Conservation (phyloP, 2,329 filamentous ascomycete genomes). For the Hypocreales sp. region DNA sequence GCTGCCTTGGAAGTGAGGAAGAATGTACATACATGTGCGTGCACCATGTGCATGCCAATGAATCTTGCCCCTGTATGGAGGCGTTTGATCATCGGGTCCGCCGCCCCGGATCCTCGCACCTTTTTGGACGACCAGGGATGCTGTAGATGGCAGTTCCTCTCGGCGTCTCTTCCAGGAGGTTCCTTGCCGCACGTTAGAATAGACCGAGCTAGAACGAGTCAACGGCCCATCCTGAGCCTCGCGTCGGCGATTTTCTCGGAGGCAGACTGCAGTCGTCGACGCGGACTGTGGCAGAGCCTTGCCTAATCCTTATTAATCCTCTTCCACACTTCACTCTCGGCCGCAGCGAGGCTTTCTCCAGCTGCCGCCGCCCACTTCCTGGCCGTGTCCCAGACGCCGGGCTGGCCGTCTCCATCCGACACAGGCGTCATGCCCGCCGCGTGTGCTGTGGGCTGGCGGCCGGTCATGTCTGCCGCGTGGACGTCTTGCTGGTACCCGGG, state of each 20-base stretch:
- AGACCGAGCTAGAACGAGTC: constrained; percentile 1
- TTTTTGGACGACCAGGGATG: background rate
- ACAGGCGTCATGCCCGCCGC: constrained; percentile 10
- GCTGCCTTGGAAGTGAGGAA: no score
- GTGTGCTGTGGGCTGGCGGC: constrained; percentile 27
- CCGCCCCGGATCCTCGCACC: background rate
- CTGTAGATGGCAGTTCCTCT: no score
- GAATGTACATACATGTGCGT: no score
- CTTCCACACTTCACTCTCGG: constrained; percentile 47
- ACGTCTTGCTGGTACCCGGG: constrained; percentile 42
- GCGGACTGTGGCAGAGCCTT: no score
- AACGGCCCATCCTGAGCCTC: background rate
- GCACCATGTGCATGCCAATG: no score
- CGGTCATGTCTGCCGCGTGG: constrained; percentile 34
- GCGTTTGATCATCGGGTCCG: background rate
- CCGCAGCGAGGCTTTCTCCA: constrained; percentile 39
- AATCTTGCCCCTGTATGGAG: no score
- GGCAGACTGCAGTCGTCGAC: no score
- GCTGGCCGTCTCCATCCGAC: constrained; percentile 17
- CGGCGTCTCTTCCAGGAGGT: background rate
- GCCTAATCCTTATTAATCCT: constrained; percentile 44
- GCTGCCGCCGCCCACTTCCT: constrained; percentile 42
- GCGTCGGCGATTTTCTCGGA: background rate
- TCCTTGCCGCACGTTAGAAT: background rate
- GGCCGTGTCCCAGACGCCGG: constrained; percentile 38